Percentiles rank a stretch among this genome's conserved stretches.
phyloP scores from a whole-genome alignment of 2,329 filamentous ascomycete species.

The Phialocephala subalpina region DNA sequence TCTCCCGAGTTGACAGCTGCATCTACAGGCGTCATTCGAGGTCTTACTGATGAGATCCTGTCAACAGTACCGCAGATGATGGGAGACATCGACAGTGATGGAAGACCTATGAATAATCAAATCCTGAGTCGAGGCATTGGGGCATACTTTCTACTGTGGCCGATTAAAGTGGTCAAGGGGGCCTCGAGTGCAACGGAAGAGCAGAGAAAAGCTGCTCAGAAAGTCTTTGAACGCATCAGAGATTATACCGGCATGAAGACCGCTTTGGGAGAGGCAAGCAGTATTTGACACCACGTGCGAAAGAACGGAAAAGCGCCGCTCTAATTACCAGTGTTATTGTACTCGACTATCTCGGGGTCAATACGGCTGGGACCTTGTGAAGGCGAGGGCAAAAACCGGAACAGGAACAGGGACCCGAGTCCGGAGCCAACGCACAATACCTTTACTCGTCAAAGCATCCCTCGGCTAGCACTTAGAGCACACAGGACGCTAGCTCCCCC shows the following conservation, averaged over 20 bases:
- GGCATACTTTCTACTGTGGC: slow-evolving; percentile 50
- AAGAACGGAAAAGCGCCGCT: too few relatives aligned
- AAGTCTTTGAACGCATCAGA: slow-evolving; percentile 48
- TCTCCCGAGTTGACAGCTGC: neutral
- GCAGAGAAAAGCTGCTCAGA: slow-evolving; percentile 42
- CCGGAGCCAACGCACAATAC: too few relatives aligned
- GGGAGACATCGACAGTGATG: slow-evolving; percentile 45
- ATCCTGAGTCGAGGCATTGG: slow-evolving; percentile 44
- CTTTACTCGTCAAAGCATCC: too few relatives aligned
- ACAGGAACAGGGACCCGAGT: too few relatives aligned
- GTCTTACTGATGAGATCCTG: slow-evolving; percentile 45
- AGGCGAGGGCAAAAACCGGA: too few relatives aligned
- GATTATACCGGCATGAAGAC: slow-evolving; percentile 50
- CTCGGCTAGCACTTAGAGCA: too few relatives aligned
- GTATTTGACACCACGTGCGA: slow-evolving; percentile 19
- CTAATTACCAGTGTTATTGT: too few relatives aligned
- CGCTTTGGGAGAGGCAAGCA: slow-evolving; percentile 41
- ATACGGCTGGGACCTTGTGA: too few relatives aligned
- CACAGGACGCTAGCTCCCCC: too few relatives aligned
- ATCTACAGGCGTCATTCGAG: slow-evolving; percentile 35
- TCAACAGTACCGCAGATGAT: slow-evolving; percentile 49
- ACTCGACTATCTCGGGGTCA: too few relatives aligned
- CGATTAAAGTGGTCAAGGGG: slow-evolving; percentile 47
- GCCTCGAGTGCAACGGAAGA: slow-evolving; percentile 34
- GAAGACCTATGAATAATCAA: slow-evolving; percentile 30